Evolutionary conservation across 106 monocot species (phyloP), one percentile per base, ranked within the genome.

Genomic region (Narthecium ossifragum): DNA sequence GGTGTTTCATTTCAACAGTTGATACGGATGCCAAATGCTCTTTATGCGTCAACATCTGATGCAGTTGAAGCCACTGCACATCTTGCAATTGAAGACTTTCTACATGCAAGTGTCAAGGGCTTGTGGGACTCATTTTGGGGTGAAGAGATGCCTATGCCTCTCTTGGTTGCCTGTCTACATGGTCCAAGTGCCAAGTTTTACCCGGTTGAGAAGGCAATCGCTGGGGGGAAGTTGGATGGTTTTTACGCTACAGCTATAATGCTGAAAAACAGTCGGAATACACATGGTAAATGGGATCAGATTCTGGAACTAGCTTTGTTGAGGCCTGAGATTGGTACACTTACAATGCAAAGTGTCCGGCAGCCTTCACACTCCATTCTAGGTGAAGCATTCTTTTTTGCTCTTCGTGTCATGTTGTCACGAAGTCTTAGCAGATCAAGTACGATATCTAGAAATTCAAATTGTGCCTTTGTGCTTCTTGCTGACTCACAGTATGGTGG

Each of bases 51-150:
- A 24, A 84, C 87, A 47, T 87, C 96, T 30, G 81, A 98, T 62
- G 69, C 78, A 34, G 68, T 98, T 48, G 87, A 87, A 77, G 96
- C 86, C 24, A 87, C 79, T 13, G 94, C 87, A 36, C 80, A 86
- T 74, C 86, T 98, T 53, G 96, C 90, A 6, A 79, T 98, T 21
- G 96, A 98, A 69, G 96, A 98, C 63, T 98, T 98, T 70, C 62
- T 98, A 29, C 90, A 98, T 62, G 86, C 84, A 26, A 55, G 84
- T 49, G 67, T 91, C 18, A 98, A 98, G 66, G 90, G 96, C n/a
- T 79, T 98, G 57, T 98, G 90, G 96, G 82, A 91, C 34, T 71
- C 75, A 14, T 98, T 98, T 59, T 98, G 96, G 96, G 84, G 78
- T 41, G 62, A 78, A 56, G 83, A 87, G 62, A 61, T 26, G 21